These are phyloP conservation scores for Clathrus columnatus DNA, from an alignment of 768 basidiomycete genomes.

Conservation along the genomic window DNA sequence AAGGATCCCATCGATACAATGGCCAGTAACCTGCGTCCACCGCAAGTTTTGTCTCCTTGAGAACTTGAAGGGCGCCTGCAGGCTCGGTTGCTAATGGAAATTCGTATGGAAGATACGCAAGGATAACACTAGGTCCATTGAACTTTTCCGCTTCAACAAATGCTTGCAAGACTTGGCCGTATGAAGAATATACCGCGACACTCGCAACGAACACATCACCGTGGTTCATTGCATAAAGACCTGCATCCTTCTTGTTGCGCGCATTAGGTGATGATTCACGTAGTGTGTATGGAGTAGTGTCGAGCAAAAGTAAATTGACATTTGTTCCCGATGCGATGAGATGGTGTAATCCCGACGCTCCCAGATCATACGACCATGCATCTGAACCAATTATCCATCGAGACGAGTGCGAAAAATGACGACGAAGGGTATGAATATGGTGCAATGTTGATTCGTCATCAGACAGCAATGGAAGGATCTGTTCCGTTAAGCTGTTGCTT, in stretches of 20 bases:
- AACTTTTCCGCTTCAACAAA: slow-evolving; percentile 86
- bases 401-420: slow-evolving; percentile 59
- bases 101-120: slow-evolving; percentile 90
- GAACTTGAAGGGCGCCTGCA: slow-evolving; percentile 73
- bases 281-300: slow-evolving; percentile 81
- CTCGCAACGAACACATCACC: slow-evolving; percentile 95
- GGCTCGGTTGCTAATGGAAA: slow-evolving; percentile 39
- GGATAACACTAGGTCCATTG: slow-evolving; percentile 82
- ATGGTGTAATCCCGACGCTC: slow-evolving; percentile 91
- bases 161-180: slow-evolving; percentile 87
- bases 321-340: slow-evolving; percentile 85
- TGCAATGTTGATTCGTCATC: slow-evolving; percentile 36
- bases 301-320: slow-evolving; percentile 92
- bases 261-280: slow-evolving; percentile 60
- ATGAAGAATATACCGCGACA: slow-evolving; percentile 92
- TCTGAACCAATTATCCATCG: slow-evolving; percentile 99
- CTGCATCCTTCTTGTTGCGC: slow-evolving; percentile 91
- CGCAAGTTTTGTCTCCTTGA: slow-evolving; percentile 96
- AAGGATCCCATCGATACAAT: slow-evolving; percentile 94
- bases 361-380: slow-evolving; percentile 96
- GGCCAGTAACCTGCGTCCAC: slow-evolving; percentile 98
- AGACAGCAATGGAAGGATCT: slow-evolving; percentile 46
- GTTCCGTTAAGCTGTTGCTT: slow-evolving; percentile 48
- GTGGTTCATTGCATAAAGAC: slow-evolving; percentile 97
- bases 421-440: slow-evolving; percentile 30